Evolutionary conservation across 73 alveolate genomes (phyloP).

Genomic region (Uronychia setigera): DNA sequence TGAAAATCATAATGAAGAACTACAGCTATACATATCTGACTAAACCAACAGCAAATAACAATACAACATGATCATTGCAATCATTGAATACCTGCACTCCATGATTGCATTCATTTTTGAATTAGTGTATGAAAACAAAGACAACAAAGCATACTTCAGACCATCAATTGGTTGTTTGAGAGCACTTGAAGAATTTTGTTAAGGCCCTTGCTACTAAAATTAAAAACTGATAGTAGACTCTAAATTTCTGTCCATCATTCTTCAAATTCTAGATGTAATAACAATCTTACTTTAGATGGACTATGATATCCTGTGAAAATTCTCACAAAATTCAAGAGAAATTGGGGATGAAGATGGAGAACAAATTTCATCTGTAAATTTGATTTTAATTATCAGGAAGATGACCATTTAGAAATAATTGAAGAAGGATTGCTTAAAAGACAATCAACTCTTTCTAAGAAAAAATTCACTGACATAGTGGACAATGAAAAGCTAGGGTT

Average conservation of each 20-base stretch:
- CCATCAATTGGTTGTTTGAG: conserved; percentile 4
- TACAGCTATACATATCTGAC: background rate
- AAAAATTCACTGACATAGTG: background rate
- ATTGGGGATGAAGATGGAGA: background rate
- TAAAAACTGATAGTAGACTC: background rate
- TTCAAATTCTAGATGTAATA: background rate
- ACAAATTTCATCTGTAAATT: no score
- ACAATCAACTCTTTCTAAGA: background rate
- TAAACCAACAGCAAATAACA: background rate
- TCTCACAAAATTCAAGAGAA: background rate
- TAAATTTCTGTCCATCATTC: background rate
- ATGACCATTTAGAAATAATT: background rate
- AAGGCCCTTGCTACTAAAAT: conserved; percentile 8
- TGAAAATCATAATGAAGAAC: conserved; percentile 7
- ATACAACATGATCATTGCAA: conserved; percentile 15
- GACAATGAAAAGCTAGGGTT: background rate
- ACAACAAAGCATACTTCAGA: background rate
- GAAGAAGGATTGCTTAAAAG: background rate
- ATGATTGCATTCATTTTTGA: background rate
- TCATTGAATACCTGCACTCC: conserved; percentile 8
- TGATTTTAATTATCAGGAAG: background rate
- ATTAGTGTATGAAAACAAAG: background rate
- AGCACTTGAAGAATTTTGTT: conserved; percentile 18
- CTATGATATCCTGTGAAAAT: background rate
- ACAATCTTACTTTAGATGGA: background rate